Conservation (phyloP, 2,329 filamentous ascomycete species). For the Clarireedia sp. region DNA sequence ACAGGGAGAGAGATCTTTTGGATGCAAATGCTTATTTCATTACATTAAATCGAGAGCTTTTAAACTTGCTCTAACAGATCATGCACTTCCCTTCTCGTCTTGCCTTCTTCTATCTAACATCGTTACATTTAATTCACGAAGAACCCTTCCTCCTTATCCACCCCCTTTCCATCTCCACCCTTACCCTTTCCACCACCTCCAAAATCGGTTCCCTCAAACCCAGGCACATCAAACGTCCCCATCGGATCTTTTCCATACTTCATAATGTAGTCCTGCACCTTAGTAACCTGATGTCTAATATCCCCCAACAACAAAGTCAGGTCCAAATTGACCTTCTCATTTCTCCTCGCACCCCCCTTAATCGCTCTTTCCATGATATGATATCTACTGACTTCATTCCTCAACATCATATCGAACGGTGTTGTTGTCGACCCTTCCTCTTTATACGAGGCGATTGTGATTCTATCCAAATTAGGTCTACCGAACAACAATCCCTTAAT, state of each 20-base stretch:
- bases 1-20: no score
- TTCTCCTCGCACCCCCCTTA: conserved; percentile 37
- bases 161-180: conserved; percentile 3
- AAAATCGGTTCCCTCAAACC: conserved; percentile 31
- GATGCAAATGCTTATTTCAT: no score
- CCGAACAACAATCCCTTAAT: conserved; percentile 55
- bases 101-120: no score
- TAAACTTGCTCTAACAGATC: no score
- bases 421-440: conserved; percentile 62
- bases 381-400: conserved; percentile 52
- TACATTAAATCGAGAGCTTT: no score
- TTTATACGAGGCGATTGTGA: conserved; percentile 50
- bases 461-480: conserved; percentile 41
- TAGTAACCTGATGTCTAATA: conserved; percentile 40
- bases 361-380: conserved; percentile 50
- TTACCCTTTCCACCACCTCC: conserved; percentile 8
- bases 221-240: conserved; percentile 42
- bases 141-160: conserved; percentile 24
- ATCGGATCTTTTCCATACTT: conserved; percentile 45
- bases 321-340: conserved; percentile 38
- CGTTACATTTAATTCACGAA: conserved; percentile 22
- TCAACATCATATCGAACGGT: conserved; percentile 62
- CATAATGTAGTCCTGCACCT: conserved; percentile 44
- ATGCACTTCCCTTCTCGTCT: no score
- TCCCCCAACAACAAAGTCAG: conserved; percentile 41